A percentile compares a stretch with the other conserved stretches of the same genome.
Evolutionary conservation across 108 stramenopile genomes (phyloP).

Genomic region (Skeletonema costatum): DNA sequence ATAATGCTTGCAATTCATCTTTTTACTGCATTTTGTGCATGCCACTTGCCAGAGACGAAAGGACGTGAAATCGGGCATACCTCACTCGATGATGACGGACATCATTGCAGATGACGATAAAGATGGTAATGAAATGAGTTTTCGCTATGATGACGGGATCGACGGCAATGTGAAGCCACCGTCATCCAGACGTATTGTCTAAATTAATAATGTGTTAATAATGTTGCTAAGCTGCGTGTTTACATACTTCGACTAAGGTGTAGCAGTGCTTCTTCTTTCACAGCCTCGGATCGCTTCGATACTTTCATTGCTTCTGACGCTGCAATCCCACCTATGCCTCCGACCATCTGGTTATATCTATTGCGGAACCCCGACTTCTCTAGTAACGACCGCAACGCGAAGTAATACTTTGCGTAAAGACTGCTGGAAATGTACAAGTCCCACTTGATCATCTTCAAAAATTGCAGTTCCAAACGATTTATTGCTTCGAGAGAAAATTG

Average conservation of each 20-base stretch:
- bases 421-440: conserved; percentile 95
- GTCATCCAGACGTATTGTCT: conserved; percentile 1
- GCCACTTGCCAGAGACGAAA: conserved; percentile 26
- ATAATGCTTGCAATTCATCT: conserved; percentile 32
- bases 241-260: conserved; percentile 85
- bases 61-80: conserved; percentile 27
- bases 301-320: conserved; percentile 82
- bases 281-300: conserved; percentile 67
- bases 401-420: conserved; percentile 99
- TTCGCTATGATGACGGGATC: conserved; percentile 3
- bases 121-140: conserved; percentile 13
- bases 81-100: background rate
- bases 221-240: background rate
- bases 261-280: conserved; percentile 83
- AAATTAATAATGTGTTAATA: background rate
- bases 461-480: conserved; percentile 87
- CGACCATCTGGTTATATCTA: conserved; percentile 67
- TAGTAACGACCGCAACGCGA: conserved; percentile 92
- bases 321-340: conserved; percentile 77
- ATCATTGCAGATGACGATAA: background rate
- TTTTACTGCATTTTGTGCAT: conserved; percentile 32
- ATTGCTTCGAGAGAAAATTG: conserved; percentile 93
- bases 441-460: conserved; percentile 92
- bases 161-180: background rate
- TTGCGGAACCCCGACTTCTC: conserved; percentile 89